These are phyloP conservation scores for Zymoseptoria tritici DNA, from an alignment of 2,329 filamentous ascomycete genomes.

Conservation along the genomic window DNA sequence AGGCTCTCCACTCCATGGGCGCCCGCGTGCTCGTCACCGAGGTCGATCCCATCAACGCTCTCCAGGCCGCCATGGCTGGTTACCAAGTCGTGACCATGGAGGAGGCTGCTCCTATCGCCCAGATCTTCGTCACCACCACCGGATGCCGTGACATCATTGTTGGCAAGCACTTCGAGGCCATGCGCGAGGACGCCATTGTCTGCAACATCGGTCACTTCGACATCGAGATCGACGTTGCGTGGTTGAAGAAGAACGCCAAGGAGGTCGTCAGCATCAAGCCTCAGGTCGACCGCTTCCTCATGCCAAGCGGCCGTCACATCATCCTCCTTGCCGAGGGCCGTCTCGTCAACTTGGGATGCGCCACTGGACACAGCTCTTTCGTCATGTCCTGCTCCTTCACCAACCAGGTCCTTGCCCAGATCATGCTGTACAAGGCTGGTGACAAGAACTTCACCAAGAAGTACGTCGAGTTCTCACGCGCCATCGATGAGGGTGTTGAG, in stretches of 20 bases:
- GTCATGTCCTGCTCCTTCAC: conserved; percentile 99
- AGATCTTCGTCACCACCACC: conserved; percentile 99
- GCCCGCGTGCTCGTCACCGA: conserved; percentile 94
- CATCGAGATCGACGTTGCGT: conserved; percentile 99
- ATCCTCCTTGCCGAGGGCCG: conserved; percentile 97
- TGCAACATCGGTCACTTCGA: conserved; percentile 99
- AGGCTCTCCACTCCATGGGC: conserved; percentile 95
- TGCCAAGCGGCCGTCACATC: conserved; percentile 91
- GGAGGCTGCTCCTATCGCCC: conserved; percentile 77
- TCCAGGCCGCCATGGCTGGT: conserved; percentile 95
- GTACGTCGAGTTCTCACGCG: conserved; percentile 82
- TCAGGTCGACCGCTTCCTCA: conserved; percentile 95
- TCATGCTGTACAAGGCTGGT: conserved; percentile 90
- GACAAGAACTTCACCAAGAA: conserved; percentile 84
- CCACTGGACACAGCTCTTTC: conserved; percentile 97
- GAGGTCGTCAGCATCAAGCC: conserved; percentile 98
- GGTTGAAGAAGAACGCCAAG: conserved; percentile 94
- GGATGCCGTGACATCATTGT: conserved; percentile 97
- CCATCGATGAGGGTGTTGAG: conserved; percentile 26
- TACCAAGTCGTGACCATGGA: conserved; percentile 98
- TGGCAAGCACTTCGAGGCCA: conserved; percentile 84
- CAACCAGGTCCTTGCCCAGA: conserved; percentile 99
- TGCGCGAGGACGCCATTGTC: conserved; percentile 96
- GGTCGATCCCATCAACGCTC: conserved; percentile 98
- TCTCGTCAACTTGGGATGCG: conserved; percentile 98